Conservation (phyloP, 441 rosid species). For the Geranium incanum region DNA sequence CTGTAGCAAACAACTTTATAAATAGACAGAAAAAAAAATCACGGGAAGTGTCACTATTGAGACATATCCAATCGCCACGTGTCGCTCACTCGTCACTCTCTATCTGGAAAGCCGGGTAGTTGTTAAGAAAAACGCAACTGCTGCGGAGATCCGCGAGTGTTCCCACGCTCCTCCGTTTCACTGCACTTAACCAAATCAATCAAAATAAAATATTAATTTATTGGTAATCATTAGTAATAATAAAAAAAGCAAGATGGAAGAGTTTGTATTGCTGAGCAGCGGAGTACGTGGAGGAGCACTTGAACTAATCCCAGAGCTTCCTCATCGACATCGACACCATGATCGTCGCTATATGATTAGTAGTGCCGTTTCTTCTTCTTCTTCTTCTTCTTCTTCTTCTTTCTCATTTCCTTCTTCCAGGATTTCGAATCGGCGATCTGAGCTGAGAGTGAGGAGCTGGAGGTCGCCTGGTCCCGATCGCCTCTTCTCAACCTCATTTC, state of each 20-base stretch:
- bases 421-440: neutral
- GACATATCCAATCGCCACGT: neutral
- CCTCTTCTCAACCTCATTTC: neutral
- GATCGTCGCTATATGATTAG: neutral
- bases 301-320: neutral
- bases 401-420: neutral
- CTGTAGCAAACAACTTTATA: too few species aligned
- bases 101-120: neutral
- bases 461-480: neutral
- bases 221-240: neutral
- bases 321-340: neutral
- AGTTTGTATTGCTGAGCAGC: neutral
- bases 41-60: neutral
- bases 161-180: constrained; percentile 2
- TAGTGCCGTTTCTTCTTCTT: neutral
- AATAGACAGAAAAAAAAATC: too few species aligned
- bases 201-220: neutral
- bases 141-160: neutral
- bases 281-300: constrained; percentile 8
- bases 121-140: neutral
- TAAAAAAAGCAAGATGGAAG: neutral
- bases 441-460: constrained; percentile 6
- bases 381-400: constrained; percentile 9
- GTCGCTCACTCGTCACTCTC: neutral
- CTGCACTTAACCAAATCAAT: neutral